phyloP scores from a whole-genome alignment of 2,329 filamentous ascomycete genomes.

The Penicillium sp. region DNA sequence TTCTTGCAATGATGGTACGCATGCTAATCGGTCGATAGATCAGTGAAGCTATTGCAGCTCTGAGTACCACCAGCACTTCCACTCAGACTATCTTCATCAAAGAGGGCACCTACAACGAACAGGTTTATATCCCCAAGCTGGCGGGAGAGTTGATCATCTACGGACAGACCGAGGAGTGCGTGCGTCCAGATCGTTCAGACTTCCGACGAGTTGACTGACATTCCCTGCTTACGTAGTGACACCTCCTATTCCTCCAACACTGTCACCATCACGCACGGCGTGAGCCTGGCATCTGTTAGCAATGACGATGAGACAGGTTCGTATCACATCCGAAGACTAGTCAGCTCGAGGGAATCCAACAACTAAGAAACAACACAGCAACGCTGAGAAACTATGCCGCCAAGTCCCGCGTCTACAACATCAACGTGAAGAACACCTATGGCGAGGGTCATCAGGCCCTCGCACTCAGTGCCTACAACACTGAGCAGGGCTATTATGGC shows the following conservation, averaged over 20 bases:
- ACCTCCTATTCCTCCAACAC: constrained; percentile 57
- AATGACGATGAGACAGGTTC: constrained; percentile 30
- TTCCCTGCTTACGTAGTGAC: constrained; percentile 25
- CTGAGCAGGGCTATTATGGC: constrained; percentile 20
- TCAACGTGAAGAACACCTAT: constrained; percentile 40
- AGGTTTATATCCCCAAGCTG: constrained; percentile 58
- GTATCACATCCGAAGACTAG: not conserved
- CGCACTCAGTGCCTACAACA: constrained; percentile 30
- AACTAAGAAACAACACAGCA: constrained; percentile 1
- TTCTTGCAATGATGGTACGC: not conserved
- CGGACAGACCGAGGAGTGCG: constrained; percentile 57
- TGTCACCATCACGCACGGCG: constrained; percentile 55
- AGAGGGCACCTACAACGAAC: constrained; percentile 63
- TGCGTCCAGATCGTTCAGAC: constrained; percentile 33
- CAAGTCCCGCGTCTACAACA: constrained; percentile 31
- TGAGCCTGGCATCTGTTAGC: constrained; percentile 17
- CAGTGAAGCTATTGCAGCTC: constrained; percentile 58
- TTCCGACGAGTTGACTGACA: constrained; percentile 26
- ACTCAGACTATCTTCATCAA: constrained; percentile 66
- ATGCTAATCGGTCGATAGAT: constrained; percentile 16
- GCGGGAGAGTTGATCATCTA: constrained; percentile 59
- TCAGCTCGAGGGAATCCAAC: not conserved
- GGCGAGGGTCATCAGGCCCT: constrained; percentile 35
- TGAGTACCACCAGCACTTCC: constrained; percentile 55
- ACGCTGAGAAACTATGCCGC: constrained; percentile 20